A percentile compares a stretch with the other conserved stretches of the same genome.
Evolutionary conservation across 352 stramenopile species (phyloP).

Genomic region (Phytophthora syringae): DNA sequence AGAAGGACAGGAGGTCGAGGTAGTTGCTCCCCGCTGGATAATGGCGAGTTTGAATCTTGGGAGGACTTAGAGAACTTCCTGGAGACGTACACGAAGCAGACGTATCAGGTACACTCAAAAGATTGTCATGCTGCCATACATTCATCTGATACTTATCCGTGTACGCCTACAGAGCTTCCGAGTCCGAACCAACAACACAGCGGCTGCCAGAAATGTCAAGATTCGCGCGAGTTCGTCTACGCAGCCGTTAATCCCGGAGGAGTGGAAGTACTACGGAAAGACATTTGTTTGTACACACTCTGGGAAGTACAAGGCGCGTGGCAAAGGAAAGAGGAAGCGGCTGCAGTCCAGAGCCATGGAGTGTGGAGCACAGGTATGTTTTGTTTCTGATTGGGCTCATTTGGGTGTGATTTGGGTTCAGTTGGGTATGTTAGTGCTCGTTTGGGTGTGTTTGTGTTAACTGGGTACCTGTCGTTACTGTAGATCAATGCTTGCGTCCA

Average conservation of each 20-base stretch:
- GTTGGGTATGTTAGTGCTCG: not conserved
- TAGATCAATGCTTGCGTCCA: constrained; percentile 13
- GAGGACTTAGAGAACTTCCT: too few relatives aligned
- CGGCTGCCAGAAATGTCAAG: too few relatives aligned
- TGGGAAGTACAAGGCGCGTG: constrained; percentile 15
- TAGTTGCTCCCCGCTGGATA: too few relatives aligned
- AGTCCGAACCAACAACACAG: too few relatives aligned
- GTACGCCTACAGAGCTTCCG: too few relatives aligned
- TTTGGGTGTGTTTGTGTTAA: not conserved
- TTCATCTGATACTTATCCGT: too few relatives aligned
- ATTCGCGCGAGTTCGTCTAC: too few relatives aligned
- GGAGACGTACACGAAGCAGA: too few relatives aligned
- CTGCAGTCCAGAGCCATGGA: constrained; percentile 7
- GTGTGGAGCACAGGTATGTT: constrained; percentile 8
- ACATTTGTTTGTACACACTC: constrained; percentile 16
- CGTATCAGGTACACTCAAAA: too few relatives aligned
- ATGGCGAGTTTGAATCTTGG: too few relatives aligned
- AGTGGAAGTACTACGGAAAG: constrained; percentile 13
- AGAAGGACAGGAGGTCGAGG: too few relatives aligned
- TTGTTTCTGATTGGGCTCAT: not conserved
- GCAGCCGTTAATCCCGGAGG: not conserved
- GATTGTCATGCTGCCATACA: too few relatives aligned
- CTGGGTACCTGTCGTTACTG: not conserved
- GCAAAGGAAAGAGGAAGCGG: constrained; percentile 14
- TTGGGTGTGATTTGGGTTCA: not conserved